Evolutionary conservation across 495 filamentous ascomycete species (phyloP), one percentile per base, ranked within the genome.

Genomic region (Aspergillus taichungensis): DNA sequence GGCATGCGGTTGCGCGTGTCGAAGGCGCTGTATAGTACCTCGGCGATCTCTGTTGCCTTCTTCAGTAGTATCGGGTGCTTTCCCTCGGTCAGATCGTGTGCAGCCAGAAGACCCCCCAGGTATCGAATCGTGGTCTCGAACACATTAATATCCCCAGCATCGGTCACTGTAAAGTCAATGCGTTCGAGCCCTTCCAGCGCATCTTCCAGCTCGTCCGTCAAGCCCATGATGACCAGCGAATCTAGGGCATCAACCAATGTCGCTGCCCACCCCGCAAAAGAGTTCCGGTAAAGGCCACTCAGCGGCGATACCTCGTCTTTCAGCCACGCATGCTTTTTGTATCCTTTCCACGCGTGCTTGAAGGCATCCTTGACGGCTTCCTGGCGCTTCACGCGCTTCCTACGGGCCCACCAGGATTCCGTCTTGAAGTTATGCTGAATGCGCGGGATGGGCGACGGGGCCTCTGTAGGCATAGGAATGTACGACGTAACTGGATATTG

Each of bases 1-100:
- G 91, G 92, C 88, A 99, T 94, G 43, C 88, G 76, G 57, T 97
- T 97, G 2, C 87, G 87, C 10, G 92, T 97, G 60, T 99, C 92
- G 61, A 99, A 99, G 7, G 86, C 82, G 46, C 85, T 79, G 68
- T 88, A 94, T 30, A 98, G 64, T 41, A 99, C 76, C 47, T 95
- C 86, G 8, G 79, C 94, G 33, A 99, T 69, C 61, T 95, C 88
- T 7, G 77, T 70, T 0, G 92, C 90, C 62, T 97, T 97, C 45
- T 83, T 75, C 31, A 99, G 70, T 29, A 99, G 67, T 14, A 82
- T 71, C 8, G 73, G 68, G 45, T 77, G 61, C 42, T 78, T 81
- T n/a, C 72, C 79, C 6, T 82, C 54, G 41, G 82, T 83, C 41
- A 94, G 74, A 60, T 95, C 89, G 55, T 91, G 85, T 12, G 89